A percentile compares a stretch with the other conserved stretches of the same genome.
These are phyloP conservation scores for Paragyromitra xinjiangensis DNA, from an alignment of 495 filamentous ascomycete species.

Conservation along the genomic window DNA sequence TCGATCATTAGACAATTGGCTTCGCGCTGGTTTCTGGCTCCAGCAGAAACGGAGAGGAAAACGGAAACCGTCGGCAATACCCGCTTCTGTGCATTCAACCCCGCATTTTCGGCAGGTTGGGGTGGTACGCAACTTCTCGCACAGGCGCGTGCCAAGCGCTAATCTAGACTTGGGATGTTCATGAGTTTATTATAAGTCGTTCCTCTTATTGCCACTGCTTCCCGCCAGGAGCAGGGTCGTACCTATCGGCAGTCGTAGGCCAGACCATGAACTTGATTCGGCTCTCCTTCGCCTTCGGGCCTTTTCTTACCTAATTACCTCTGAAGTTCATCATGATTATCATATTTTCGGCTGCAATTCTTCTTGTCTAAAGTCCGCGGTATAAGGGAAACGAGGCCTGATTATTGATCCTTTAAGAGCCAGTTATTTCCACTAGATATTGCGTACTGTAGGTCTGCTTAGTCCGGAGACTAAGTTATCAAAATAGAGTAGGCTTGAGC, in stretches of 20 bases:
- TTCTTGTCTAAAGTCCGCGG: conserved; percentile 30
- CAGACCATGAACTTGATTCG: not conserved
- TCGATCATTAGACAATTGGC: conserved; percentile 20
- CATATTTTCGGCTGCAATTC: conserved; percentile 22
- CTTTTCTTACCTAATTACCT: conserved; percentile 32
- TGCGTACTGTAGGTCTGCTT: conserved; percentile 4
- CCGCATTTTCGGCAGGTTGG: conserved; percentile 52
- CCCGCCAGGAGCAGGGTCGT: conserved; percentile 21
- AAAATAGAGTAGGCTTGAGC: not conserved
- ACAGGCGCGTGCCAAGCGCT: conserved; percentile 16
- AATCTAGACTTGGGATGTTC: conserved; percentile 27
- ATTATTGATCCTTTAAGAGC: conserved; percentile 7
- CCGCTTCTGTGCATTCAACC: conserved; percentile 50
- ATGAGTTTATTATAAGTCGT: conserved; percentile 39
- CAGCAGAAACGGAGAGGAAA: conserved; percentile 9
- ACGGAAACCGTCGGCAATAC: conserved; percentile 47
- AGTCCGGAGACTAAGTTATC: conserved; percentile 14
- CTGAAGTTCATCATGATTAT: conserved; percentile 4
- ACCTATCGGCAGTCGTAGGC: conserved; percentile 11
- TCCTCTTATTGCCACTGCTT: conserved; percentile 35
- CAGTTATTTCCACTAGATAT: conserved; percentile 6
- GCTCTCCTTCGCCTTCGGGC: conserved; percentile 10
- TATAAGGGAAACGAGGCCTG: not conserved
- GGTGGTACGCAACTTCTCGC: conserved; percentile 17
- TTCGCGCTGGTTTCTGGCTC: not conserved